Evolutionary conservation across 2,329 filamentous ascomycete species (phyloP), one percentile per base, ranked within the genome.

Genomic region (Cucurbitaria berberidis): DNA sequence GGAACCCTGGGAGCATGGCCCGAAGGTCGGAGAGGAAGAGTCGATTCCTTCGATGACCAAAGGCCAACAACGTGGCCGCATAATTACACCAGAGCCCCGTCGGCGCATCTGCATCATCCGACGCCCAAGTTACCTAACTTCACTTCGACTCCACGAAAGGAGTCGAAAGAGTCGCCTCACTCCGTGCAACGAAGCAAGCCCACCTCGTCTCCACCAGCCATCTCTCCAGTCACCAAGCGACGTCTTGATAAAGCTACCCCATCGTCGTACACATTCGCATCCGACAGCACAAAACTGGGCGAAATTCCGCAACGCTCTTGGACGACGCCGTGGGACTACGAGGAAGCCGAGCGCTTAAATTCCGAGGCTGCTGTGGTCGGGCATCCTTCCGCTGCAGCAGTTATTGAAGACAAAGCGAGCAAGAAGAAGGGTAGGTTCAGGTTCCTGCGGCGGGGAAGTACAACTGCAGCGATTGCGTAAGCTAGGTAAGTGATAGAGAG

Each of bases 281-380:
- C 76, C 10, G 75, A 75, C 18, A 77, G 76, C 62, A 81, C 79
- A 3, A 79, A 80, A 63, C 67, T 81, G 8, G 79, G 79, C 38
- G 79, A 81, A 58, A 80, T 81, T 5, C 78, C 79, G 4, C 64
- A 78, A 64, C 70, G 74, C 32, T 72, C 74, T 41, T 80, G 79
- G 79, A 67, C 70, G 0, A 67, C 54, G 48, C 77, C 78, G 5
- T 80, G 69, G 49, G 75, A 81, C 48, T 76, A 74, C 41, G 75
- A 76, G 29, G 73, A 70, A 29, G 77, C 77, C 47, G 76, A 74
- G 39, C 62, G 74, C 19, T 57, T 75, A 60, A 80, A 81, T 49
- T 60, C 62, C 4, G 73, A 78, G 55, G 76, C 76, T 26, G 67
- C 60, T 15, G 43, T 59, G 35, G 49, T 40, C 11, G 53, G 45